Evolutionary conservation across 2,329 filamentous ascomycete species (phyloP).

Genomic region (Cladosporium sp.): DNA sequence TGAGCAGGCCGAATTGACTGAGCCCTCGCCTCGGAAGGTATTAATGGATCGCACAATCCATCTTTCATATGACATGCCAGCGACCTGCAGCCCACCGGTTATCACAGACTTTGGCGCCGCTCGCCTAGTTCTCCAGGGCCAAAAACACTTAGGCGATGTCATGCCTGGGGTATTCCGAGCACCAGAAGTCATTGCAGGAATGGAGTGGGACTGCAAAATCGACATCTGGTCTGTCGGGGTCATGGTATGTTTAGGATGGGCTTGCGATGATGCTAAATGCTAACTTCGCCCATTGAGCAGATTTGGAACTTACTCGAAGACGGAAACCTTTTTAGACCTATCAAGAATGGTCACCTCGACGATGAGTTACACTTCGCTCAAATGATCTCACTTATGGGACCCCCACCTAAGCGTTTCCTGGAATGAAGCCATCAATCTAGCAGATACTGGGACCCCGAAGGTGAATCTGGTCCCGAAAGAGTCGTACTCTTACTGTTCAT

Average conservation of each 20-base stretch:
- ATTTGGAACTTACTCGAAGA: constrained; percentile 17
- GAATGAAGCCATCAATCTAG: constrained; percentile 25
- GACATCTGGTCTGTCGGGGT: constrained; percentile 19
- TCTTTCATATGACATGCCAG: background rate
- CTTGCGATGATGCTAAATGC: no score
- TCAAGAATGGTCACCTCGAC: constrained; percentile 9
- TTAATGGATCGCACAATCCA: background rate
- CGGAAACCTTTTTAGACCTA: constrained; percentile 10
- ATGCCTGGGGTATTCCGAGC: constrained; percentile 16
- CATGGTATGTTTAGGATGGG: constrained; percentile 15
- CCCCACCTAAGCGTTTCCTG: constrained; percentile 33
- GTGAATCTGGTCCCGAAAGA: constrained; percentile 1
- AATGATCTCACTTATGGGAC: constrained; percentile 37
- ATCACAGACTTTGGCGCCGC: constrained; percentile 6
- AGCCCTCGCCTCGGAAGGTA: background rate
- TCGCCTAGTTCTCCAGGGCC: constrained; percentile 9
- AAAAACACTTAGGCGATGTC: constrained; percentile 16
- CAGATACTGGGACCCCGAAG: constrained; percentile 27
- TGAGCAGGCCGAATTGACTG: background rate
- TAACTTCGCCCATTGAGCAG: no score
- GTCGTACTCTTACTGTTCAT: background rate
- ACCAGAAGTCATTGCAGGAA: constrained; percentile 16
- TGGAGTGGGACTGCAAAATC: constrained; percentile 16
- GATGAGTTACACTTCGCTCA: constrained; percentile 22
- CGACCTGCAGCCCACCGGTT: background rate